Conservation (phyloP, 805 yeast species). For the Lipomyces yamanashiensis region DNA sequence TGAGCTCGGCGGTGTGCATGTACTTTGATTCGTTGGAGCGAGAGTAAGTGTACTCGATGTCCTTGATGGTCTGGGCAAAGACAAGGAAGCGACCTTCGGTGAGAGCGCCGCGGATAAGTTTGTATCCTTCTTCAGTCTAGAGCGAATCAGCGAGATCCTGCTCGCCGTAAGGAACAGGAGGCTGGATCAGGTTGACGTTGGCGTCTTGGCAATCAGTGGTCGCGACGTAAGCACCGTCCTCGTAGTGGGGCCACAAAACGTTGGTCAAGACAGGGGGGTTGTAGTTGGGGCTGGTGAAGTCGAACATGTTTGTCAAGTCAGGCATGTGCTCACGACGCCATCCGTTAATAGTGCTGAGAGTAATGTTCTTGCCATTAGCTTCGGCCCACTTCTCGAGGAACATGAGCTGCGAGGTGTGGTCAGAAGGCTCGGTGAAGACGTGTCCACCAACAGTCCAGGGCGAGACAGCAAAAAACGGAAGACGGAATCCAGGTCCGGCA, state of each 20-base stretch:
- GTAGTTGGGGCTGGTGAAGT: slow-evolving; percentile 31
- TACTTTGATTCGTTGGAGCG: not conserved
- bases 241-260: slow-evolving; percentile 22
- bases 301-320: slow-evolving; percentile 37
- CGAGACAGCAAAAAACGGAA: slow-evolving; percentile 31
- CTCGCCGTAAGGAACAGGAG: slow-evolving; percentile 39
- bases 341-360: slow-evolving; percentile 27
- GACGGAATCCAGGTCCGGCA: slow-evolving; percentile 20
- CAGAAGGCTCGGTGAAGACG: slow-evolving; percentile 39
- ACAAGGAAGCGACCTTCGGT: slow-evolving; percentile 41
- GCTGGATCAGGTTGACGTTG: slow-evolving; percentile 14
- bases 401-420: slow-evolving; percentile 40
- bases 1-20: not conserved
- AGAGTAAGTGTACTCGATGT: not conserved
- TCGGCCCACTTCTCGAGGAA: slow-evolving; percentile 40
- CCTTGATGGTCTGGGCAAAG: slow-evolving; percentile 9
- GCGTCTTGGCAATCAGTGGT: slow-evolving; percentile 21
- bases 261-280: slow-evolving; percentile 18
- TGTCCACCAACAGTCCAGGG: slow-evolving; percentile 41
- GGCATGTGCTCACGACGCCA: slow-evolving; percentile 41
- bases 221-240: slow-evolving; percentile 15
- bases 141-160: slow-evolving; percentile 34
- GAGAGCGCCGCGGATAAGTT: slow-evolving; percentile 37
- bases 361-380: slow-evolving; percentile 30
- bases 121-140: slow-evolving; percentile 37